Base-by-base conservation (phyloP, 148 eudicot species). In the Vaccinium vitisidaea region DNA sequence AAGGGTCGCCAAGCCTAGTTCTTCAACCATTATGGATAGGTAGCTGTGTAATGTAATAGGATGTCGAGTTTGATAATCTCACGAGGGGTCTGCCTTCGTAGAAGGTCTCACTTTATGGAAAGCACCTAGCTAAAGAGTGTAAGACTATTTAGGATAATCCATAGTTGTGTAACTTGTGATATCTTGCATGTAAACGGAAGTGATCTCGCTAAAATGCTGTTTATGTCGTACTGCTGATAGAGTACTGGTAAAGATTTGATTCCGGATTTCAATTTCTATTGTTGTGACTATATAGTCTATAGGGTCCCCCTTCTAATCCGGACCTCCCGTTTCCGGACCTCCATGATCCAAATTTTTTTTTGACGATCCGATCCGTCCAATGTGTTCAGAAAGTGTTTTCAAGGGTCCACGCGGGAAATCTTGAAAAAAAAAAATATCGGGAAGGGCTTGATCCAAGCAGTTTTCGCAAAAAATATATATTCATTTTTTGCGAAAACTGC, bases 31-130 rank as follows among this genome's bases (percentile, higher is more conserved):
- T 49, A 16, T 49, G 80, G 58, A 21, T 50, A 8, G 54, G 79
- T 55, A 46, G 8, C 56, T 49, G 30, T 46, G 21, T 76, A n/a
- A 50, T n/a, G 56, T 76, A 76, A 21, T 8, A n/a, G 58, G 56
- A 77, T 49, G 32, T 77, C 74, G 74, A 39, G 30, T 49, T 77
- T n/a, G 80, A 77, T 50, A 39, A 43, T 43, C n/a, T 75, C 8
- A 49, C 15, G 14, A 77, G 56, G 32, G 27, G 5, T 49, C 56
- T 76, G 79, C 79, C 79, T 76, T 49, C 4, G 8, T 48, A 48
- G 80, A 49, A 3, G 9, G 32, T 52, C 58, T 49, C 7, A n/a
- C 27, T 48, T 5, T 10, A 1, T 77, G 54, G 80, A 49, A 77
- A 39, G 77, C 77, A 4, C 80, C 30, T 13, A 3, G 53, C 78